Conservation (phyloP, 768 basidiomycete genomes). For the Pleurotus tuber-regium region DNA sequence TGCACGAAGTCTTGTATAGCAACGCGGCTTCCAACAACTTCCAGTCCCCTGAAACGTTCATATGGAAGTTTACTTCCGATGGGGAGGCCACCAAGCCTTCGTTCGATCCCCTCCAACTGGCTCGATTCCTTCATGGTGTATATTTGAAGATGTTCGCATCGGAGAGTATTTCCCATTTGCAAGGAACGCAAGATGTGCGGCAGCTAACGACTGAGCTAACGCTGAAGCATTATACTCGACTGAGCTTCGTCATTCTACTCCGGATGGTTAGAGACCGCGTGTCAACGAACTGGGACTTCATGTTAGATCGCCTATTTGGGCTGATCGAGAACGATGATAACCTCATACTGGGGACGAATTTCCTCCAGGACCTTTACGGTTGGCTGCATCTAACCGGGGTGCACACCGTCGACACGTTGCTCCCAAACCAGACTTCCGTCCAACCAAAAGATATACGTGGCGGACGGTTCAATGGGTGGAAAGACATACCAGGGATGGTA, state of each 20-base stretch:
- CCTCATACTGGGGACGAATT: conserved; percentile 23
- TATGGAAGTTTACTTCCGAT: conserved; percentile 32
- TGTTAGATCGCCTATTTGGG: conserved; percentile 33
- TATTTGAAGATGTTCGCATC: conserved; percentile 44
- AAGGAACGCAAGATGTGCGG: background rate
- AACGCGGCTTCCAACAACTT: background rate
- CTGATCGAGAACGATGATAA: conserved; percentile 21
- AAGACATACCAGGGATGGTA: conserved; percentile 28
- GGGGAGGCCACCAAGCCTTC: conserved; percentile 7
- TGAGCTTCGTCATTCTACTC: conserved; percentile 46
- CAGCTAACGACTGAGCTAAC: conserved; percentile 16
- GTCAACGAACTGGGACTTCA: conserved; percentile 37
- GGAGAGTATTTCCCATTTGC: conserved; percentile 26
- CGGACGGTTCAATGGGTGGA: conserved; percentile 26
- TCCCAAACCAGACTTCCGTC: background rate
- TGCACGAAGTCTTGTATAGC: conserved; percentile 32
- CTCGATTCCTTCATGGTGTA: conserved; percentile 35
- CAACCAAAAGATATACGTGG: conserved; percentile 15
- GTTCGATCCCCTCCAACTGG: conserved; percentile 33
- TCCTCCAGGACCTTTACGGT: conserved; percentile 46
- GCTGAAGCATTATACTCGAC: conserved; percentile 44
- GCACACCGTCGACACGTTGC: conserved; percentile 22
- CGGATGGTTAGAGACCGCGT: conserved; percentile 34
- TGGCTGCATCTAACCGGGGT: conserved; percentile 41
- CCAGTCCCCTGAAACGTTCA: conserved; percentile 35